These are phyloP conservation scores for Venturia carpophila DNA, from an alignment of 2,329 filamentous ascomycete genomes.

Conservation along the genomic window DNA sequence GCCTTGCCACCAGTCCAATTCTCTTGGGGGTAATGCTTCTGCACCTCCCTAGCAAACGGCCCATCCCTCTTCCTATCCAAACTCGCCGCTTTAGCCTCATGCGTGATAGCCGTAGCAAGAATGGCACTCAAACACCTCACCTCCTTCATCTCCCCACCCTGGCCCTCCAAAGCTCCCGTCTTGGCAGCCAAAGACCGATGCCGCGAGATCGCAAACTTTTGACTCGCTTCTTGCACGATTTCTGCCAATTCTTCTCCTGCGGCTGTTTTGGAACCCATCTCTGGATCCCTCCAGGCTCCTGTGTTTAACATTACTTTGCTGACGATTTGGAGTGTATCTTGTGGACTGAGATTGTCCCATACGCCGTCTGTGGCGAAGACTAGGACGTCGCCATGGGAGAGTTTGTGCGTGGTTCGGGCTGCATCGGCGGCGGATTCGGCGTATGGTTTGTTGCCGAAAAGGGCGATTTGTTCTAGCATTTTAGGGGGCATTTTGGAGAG, in stretches of 20 bases:
- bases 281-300: constrained; percentile 64
- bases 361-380: constrained; percentile 91
- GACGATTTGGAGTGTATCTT: constrained; percentile 76
- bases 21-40: constrained; percentile 77
- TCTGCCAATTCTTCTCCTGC: constrained; percentile 47
- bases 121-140: constrained; percentile 57
- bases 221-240: constrained; percentile 23
- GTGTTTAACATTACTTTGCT: constrained; percentile 65
- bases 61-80: constrained; percentile 74
- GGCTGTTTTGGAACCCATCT: constrained; percentile 32
- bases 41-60: constrained; percentile 91
- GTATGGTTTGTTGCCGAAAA: constrained; percentile 69
- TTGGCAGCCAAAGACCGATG: background rate
- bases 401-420: constrained; percentile 63
- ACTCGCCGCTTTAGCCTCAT: constrained; percentile 77
- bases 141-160: background rate
- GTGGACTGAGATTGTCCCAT: constrained; percentile 89
- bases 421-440: constrained; percentile 80
- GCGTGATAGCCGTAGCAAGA: constrained; percentile 70
- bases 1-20: constrained; percentile 87
- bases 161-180: background rate
- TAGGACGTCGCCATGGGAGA: constrained; percentile 89
- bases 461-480: constrained; percentile 68
- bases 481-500: constrained; percentile 77
- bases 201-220: background rate